phyloP scores from a whole-genome alignment of 257 asterid genomes.

The Buddleja alternifolia region DNA sequence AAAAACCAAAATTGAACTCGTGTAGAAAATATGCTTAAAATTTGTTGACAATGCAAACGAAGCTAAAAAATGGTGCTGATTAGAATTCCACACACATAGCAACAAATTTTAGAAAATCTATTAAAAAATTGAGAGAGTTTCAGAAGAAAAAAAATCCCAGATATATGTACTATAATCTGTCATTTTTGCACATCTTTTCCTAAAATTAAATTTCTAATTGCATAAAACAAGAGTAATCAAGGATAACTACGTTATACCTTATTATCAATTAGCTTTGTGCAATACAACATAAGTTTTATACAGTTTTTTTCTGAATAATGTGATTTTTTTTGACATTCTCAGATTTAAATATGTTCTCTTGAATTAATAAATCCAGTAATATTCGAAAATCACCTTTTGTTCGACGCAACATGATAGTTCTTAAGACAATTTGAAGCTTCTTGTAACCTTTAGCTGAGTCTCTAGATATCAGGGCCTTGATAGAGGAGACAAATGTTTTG shows the following conservation, averaged over 20 bases:
- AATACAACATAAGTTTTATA: slow-evolving; percentile 6
- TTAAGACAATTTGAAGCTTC: slow-evolving; percentile 85
- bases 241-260: neutral
- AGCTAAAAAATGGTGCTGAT: too few species aligned
- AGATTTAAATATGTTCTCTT: slow-evolving; percentile 15
- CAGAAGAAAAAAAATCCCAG: slow-evolving; percentile 8
- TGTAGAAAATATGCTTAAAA: too few species aligned
- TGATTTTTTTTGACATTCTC: neutral
- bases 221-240: neutral
- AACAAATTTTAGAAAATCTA: too few species aligned
- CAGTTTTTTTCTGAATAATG: neutral
- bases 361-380: slow-evolving; percentile 9
- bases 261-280: neutral
- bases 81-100: too few species aligned
- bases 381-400: slow-evolving; percentile 71
- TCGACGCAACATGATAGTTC: slow-evolving; percentile 92
- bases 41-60: too few species aligned
- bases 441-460: slow-evolving; percentile 74
- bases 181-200: neutral
- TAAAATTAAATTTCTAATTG: neutral
- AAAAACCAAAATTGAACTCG: neutral
- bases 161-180: neutral
- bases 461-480: slow-evolving; percentile 71
- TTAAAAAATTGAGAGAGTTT: neutral
- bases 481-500: slow-evolving; percentile 62